Base-by-base conservation (phyloP, 257 asterid species). In the Solanum tarijense region DNA sequence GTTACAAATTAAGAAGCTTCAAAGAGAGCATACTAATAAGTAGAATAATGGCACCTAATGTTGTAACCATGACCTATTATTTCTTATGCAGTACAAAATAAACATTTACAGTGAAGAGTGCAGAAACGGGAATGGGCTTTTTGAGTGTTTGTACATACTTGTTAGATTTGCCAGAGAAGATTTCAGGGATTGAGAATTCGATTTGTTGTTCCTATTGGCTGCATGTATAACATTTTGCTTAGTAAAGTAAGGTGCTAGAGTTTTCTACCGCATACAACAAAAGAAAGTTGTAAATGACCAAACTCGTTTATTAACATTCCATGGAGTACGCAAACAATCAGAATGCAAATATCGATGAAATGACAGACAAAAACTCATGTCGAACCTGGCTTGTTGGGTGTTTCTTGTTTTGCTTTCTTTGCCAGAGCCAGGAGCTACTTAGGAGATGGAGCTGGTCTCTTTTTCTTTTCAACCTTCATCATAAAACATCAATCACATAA, bases 381-480 rank as follows among this genome's bases (percentile, higher is more conserved):
- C 48, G 48, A 43, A 12, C 14, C 48, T 10, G 48, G 14, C 14
- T 91, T 92, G 8, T 91, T 88, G 6, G 94, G 92, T 35, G 94
- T 83, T 73, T 90, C 71, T 25, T 89, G 0, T 86, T 93, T 95
- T 35, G 93, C 90, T 87, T 94, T 95, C 92, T 94, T 95, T 46
- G 39, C 39, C 9, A 36, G 39, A 36, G 62, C 60, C 87, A 14
- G 90, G 89, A 32, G 89, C 31, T 83, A 55, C 86, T 85, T 84
- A 2, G 85, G 90, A 87, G 92, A 7, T 78, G 81, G 86, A 83
- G 94, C 90, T 36, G 90, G 88, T 73, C 96, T 92, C 84, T 95
- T 95, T 92, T 92, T 93, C 21, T 72, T 84, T 78, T 82, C 84
- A 27, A 89, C 16, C 48, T 43, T 43, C 48, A 43, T 3, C 14